These are phyloP conservation scores for Curvularia eragrostidis DNA, from an alignment of 2,329 filamentous ascomycete genomes.

Conservation along the genomic window DNA sequence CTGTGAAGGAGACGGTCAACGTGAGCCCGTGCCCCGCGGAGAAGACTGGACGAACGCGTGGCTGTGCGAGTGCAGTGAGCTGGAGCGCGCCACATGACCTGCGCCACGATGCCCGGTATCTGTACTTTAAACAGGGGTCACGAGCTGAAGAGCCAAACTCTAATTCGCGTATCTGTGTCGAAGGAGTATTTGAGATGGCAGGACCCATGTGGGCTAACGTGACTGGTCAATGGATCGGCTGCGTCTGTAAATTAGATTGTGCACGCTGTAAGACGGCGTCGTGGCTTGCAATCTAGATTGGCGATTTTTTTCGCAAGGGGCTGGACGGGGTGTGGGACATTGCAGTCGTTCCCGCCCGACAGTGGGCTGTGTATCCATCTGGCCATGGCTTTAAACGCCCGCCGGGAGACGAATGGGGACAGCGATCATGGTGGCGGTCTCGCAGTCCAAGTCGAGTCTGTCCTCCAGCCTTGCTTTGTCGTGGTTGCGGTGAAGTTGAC, in stretches of 20 bases:
- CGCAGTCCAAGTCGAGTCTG: too few relatives aligned
- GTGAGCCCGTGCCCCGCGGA: slow-evolving; percentile 2
- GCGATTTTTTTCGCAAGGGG: slow-evolving; percentile 8
- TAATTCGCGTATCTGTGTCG: background rate
- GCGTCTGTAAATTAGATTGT: slow-evolving; percentile 12
- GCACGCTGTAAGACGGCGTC: slow-evolving; percentile 14
- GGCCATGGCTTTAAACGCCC: background rate
- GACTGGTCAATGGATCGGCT: slow-evolving; percentile 18
- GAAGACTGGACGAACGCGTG: slow-evolving; percentile 6
- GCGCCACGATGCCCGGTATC: slow-evolving; percentile 18
- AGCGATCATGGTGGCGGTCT: slow-evolving; percentile 2
- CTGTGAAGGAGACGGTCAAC: background rate
- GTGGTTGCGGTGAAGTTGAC: slow-evolving; percentile 5
- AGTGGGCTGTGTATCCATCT: slow-evolving; percentile 13
- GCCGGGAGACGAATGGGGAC: background rate
- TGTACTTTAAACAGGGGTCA: slow-evolving; percentile 19
- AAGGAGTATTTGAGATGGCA: slow-evolving; percentile 1
- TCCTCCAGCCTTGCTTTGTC: slow-evolving; percentile 13
- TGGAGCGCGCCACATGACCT: background rate
- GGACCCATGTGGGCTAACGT: slow-evolving; percentile 8
- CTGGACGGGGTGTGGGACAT: slow-evolving; percentile 4
- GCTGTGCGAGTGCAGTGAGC: slow-evolving; percentile 3
- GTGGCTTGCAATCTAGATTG: slow-evolving; percentile 27
- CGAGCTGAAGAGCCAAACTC: slow-evolving; percentile 21
- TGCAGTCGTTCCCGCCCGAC: slow-evolving; percentile 8